A percentile compares a stretch with the other conserved stretches of the same genome.
These are phyloP conservation scores for Venturia effusa DNA, from an alignment of 2,329 filamentous ascomycete genomes.

Conservation along the genomic window DNA sequence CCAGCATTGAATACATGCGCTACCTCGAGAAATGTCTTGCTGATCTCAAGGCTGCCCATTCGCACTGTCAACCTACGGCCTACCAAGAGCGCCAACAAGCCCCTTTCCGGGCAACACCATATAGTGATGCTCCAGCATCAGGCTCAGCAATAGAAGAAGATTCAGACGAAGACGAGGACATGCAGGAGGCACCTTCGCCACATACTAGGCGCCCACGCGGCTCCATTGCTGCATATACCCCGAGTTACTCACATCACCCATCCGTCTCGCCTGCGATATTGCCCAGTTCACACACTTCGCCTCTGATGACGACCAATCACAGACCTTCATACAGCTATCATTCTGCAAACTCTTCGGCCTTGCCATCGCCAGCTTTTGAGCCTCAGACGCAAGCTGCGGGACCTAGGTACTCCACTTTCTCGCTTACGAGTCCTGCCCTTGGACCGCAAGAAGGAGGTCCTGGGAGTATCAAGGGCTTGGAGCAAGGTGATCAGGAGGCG, in stretches of 20 bases:
- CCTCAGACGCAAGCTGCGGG: slow-evolving; percentile 28
- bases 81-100: slow-evolving; percentile 12
- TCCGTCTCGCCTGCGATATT: slow-evolving; percentile 34
- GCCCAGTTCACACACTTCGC: slow-evolving; percentile 8
- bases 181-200: slow-evolving; percentile 25
- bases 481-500: slow-evolving; percentile 54
- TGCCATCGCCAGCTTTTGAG: slow-evolving; percentile 49
- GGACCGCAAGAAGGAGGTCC: slow-evolving; percentile 17
- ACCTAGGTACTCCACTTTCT: slow-evolving; percentile 9
- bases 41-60: slow-evolving; percentile 56
- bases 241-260: slow-evolving; percentile 15
- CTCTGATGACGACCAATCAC: background rate
- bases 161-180: slow-evolving; percentile 23
- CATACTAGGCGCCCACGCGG: slow-evolving; percentile 16
- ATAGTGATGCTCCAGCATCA: background rate
- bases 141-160: slow-evolving; percentile 28
- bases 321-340: slow-evolving; percentile 14
- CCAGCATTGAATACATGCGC: slow-evolving; percentile 89
- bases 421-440: slow-evolving; percentile 26
- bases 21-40: slow-evolving; percentile 84
- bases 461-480: slow-evolving; percentile 11
- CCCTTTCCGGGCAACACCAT: slow-evolving; percentile 3
- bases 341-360: slow-evolving; percentile 27
- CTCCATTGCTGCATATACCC: slow-evolving; percentile 5
- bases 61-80: slow-evolving; percentile 8